Base-by-base conservation (phyloP, 192 early-diverging fungal species). In the Coemansia sp. region DNA sequence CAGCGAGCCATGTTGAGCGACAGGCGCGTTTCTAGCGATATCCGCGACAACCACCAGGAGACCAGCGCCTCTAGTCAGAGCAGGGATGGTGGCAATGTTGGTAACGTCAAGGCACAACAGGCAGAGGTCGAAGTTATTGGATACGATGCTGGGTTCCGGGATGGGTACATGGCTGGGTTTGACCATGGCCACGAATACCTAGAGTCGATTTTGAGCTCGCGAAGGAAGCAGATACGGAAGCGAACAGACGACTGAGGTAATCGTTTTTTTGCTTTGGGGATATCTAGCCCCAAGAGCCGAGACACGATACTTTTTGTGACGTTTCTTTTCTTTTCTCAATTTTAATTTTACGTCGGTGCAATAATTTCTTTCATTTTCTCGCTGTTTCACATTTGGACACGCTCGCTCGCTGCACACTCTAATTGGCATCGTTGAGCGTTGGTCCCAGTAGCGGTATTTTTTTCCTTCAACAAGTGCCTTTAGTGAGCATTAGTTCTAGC, bases 61-160 rank as follows among this genome's bases (percentile, higher is more conserved):
- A 13, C 53, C 29, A 11, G 10, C 24, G 3, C 27, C 6, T 54
- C 51, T 54, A 27, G 51, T 16, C 51, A 54, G 13, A 54, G 9
- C 51, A 31, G 6, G 33, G 56, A 17, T 9, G 31, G 9, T n/a
- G 17, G 56, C 17, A 33, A 59, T 8, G 16, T 9, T 16, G 33
- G 33, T 17, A 17, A 59, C 3, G 16, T 7, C 13, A 57, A 31
- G 31, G 10, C 34, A 21, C 2, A 40, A 19, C 17, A 21, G 13
- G 59, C 59, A 3, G 7, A 11, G 13, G 19, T 16, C 9, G 61
- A 31, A 13, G 27, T 10, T 13, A 66, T 70, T 27, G 79, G 79
- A n/a, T 82, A 77, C 19, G 79, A 82, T 41, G 62, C 62, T 13
- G 79, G 79, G n/a, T 82, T 82, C 51, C 57, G 79, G 33, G 79